Conservation (phyloP, 1,284 basidiomycete species). For the Omphalotus olearius region DNA sequence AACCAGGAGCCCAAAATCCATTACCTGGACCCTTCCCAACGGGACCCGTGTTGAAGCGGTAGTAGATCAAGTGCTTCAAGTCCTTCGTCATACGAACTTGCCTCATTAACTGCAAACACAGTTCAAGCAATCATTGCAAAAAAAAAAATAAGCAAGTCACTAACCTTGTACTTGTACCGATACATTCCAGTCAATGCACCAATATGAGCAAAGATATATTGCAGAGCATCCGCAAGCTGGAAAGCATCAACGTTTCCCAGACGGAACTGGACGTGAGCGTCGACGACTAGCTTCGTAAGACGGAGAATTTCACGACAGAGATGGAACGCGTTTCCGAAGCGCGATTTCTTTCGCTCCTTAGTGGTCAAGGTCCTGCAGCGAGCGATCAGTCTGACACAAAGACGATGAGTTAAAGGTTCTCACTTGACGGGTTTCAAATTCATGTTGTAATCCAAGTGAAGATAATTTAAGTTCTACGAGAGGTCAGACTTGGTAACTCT, state of each 20-base stretch:
- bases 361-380: conserved; percentile 88
- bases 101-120: conserved; percentile 75
- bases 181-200: conserved; percentile 99
- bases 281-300: conserved; percentile 97
- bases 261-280: conserved; percentile 98
- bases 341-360: conserved; percentile 99
- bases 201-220: conserved; percentile 97
- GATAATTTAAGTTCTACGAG: conserved; percentile 86
- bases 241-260: conserved; percentile 99
- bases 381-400: not conserved
- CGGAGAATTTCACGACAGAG: conserved; percentile 96
- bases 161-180: conserved; percentile 96
- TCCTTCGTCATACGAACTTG: conserved; percentile 99
- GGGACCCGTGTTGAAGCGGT: conserved; percentile 98
- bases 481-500: not conserved
- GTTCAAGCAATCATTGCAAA: conserved; percentile 13
- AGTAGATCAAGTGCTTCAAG: conserved; percentile 96
- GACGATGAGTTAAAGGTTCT: conserved; percentile 16
- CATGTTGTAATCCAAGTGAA: conserved; percentile 93
- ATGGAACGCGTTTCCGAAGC: conserved; percentile 99
- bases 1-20: conserved; percentile 99
- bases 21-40: conserved; percentile 99
- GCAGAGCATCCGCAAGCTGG: conserved; percentile 97
- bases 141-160: conserved; percentile 16
- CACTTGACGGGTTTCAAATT: conserved; percentile 96